Evolutionary conservation across 2,329 filamentous ascomycete species (phyloP).

Genomic region (Colletotrichum sp.): DNA sequence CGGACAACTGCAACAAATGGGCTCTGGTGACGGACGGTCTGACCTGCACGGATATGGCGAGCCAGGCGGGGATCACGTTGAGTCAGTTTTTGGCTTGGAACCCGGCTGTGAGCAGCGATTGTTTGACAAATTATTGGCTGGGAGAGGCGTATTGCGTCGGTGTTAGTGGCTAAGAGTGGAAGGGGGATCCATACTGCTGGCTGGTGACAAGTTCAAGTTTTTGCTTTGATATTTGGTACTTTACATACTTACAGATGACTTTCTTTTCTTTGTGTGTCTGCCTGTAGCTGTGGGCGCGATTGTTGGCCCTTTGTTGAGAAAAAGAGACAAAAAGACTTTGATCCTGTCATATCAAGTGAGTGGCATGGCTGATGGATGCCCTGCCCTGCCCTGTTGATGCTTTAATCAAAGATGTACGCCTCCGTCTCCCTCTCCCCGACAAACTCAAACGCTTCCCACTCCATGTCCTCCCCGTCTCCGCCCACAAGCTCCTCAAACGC

Average conservation of each 20-base stretch:
- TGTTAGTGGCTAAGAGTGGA: background rate
- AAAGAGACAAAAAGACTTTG: too few species aligned
- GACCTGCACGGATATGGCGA: constrained; percentile 9
- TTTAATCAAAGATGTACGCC: background rate
- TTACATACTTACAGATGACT: too few species aligned
- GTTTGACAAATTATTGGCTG: constrained; percentile 26
- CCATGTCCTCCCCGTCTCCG: background rate
- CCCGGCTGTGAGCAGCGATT: constrained; percentile 25
- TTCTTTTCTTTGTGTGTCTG: too few species aligned
- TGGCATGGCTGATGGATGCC: too few species aligned
- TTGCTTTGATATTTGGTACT: too few species aligned
- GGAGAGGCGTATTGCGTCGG: constrained; percentile 29
- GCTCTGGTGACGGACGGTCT: constrained; percentile 17
- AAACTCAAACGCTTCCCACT: background rate
- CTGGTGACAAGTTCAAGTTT: too few species aligned
- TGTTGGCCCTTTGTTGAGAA: too few species aligned
- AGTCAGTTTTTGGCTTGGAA: constrained; percentile 22
- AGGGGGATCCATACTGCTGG: too few species aligned
- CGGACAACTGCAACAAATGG: constrained; percentile 23
- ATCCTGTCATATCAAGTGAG: too few species aligned
- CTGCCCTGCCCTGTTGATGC: too few species aligned
- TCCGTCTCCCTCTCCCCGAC: background rate
- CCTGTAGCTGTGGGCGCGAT: too few species aligned
- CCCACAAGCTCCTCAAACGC: background rate
- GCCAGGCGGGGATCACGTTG: constrained; percentile 8